These are phyloP conservation scores for Aureobasidium sp. DNA, from an alignment of 2,329 filamentous ascomycete species.

Conservation along the genomic window DNA sequence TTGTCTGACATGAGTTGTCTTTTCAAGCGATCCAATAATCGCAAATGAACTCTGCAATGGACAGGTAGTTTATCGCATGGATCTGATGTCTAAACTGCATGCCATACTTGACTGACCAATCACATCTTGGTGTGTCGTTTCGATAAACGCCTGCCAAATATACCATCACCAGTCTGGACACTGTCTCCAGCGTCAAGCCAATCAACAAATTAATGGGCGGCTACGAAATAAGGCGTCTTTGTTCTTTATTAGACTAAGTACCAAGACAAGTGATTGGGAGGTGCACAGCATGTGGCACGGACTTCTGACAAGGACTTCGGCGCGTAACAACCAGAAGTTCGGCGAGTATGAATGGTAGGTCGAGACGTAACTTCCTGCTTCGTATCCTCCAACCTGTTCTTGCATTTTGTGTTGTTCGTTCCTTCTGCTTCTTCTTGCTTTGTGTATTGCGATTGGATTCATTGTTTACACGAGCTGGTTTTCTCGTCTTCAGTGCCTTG, in stretches of 20 bases:
- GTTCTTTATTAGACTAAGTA: too few species aligned
- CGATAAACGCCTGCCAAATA: not conserved
- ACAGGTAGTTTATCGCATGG: not conserved
- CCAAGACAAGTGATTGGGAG: not conserved
- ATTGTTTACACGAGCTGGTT: not conserved
- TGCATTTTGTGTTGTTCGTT: not conserved
- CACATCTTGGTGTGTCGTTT: not conserved
- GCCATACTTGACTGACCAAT: not conserved
- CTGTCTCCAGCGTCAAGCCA: not conserved
- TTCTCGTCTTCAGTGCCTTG: not conserved
- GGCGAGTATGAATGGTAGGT: constrained; percentile 2
- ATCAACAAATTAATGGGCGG: not conserved
- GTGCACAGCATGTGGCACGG: constrained; percentile 6
- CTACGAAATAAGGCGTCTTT: not conserved
- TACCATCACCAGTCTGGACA: not conserved
- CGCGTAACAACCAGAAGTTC: not conserved
- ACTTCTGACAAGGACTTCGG: constrained; percentile 1
- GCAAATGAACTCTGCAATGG: not conserved
- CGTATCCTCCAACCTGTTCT: not conserved
- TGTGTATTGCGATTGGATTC: not conserved
- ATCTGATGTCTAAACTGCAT: not conserved
- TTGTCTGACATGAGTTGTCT: too few species aligned
- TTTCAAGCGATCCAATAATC: not conserved
- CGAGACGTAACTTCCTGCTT: not conserved
- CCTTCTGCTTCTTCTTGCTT: not conserved